Conservation (phyloP, 2,329 filamentous ascomycete genomes). For the Ophiocordyceps polyrhachis-furcata region DNA sequence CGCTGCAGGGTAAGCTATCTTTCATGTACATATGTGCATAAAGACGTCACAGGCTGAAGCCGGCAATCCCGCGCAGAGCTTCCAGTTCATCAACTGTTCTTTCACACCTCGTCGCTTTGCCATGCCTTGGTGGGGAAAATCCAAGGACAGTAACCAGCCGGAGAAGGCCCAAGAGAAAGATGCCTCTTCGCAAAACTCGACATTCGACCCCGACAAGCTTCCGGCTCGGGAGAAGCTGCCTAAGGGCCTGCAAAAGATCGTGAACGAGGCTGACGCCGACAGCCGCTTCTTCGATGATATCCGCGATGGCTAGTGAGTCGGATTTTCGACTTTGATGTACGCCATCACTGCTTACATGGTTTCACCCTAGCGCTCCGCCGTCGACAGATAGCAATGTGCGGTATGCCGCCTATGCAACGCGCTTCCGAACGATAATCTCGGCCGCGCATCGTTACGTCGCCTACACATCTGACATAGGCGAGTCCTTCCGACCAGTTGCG, state of each 20-base stretch:
- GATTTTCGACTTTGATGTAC: constrained; percentile 1
- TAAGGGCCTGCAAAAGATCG: constrained; percentile 33
- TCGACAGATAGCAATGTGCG: constrained; percentile 72
- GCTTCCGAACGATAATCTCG: constrained; percentile 70
- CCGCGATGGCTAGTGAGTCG: constrained; percentile 57
- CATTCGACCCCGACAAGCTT: constrained; percentile 28
- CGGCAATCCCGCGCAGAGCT: neutral
- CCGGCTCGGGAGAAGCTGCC: constrained; percentile 33
- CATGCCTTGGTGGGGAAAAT: constrained; percentile 26
- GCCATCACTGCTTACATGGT: constrained; percentile 4
- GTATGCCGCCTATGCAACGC: constrained; percentile 81
- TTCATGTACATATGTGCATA: neutral
- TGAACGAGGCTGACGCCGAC: constrained; percentile 40
- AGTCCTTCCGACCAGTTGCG: constrained; percentile 84
- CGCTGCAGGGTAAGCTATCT: neutral
- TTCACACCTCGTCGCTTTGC: neutral
- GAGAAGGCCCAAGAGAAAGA: constrained; percentile 10
- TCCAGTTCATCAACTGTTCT: neutral
- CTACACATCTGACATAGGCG: constrained; percentile 91
- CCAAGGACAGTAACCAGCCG: constrained; percentile 13
- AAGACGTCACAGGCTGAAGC: neutral
- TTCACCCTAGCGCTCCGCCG: constrained; percentile 29
- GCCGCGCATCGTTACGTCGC: constrained; percentile 91
- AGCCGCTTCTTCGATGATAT: constrained; percentile 62
- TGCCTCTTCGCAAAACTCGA: constrained; percentile 7